Evolutionary conservation across 2,329 filamentous ascomycete species (phyloP), one percentile per base, ranked within the genome.

Genomic region (Penicillium verrucosum): DNA sequence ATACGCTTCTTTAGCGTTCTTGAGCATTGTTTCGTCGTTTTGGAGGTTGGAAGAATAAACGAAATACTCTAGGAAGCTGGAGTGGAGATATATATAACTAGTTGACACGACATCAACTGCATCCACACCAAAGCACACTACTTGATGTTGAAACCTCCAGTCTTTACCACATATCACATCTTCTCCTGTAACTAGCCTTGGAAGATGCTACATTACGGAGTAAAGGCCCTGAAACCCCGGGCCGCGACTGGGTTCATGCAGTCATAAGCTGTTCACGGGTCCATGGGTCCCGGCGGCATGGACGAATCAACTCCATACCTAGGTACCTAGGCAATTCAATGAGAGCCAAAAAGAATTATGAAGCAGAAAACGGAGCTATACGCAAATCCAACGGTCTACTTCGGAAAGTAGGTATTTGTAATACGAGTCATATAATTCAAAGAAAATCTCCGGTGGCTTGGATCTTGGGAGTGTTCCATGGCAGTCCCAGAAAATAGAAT

Each of bases 201-300:
- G 4, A 14, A 43, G 16, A 14, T 21, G 4, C 11, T 21, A 45
- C 11, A 32, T 32, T 12, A 32, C 11, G 30, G 30, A 32, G 11
- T 12, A 45, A 29, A 16, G 41, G n/a, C 16, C 23, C 21, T 10
- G 25, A 42, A 16, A 7, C 7, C 16, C 16, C 16, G 16, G 36
- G n/a, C 36, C 36, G 27, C 43, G 14, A 49, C 34, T 23, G 11
- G 23, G 23, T 54, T 48, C 29, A 58, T 60, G 55, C 51, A 55
- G 47, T 47, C 47, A 49, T 37, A 34, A 53, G 29, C 23, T 44
- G 43, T 36, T n/a, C 36, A 38, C 9, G n/a, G 36, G 9, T 4
- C n/a, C 36, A 5, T 5, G 9, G 36, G 10, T 38, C 37, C 34
- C 43, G 32, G 32, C 36, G 44, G 27, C 16, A 25, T 21, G 14